Base-by-base conservation (phyloP, 179 eudicot genomes). In the Camellia oleifera region DNA sequence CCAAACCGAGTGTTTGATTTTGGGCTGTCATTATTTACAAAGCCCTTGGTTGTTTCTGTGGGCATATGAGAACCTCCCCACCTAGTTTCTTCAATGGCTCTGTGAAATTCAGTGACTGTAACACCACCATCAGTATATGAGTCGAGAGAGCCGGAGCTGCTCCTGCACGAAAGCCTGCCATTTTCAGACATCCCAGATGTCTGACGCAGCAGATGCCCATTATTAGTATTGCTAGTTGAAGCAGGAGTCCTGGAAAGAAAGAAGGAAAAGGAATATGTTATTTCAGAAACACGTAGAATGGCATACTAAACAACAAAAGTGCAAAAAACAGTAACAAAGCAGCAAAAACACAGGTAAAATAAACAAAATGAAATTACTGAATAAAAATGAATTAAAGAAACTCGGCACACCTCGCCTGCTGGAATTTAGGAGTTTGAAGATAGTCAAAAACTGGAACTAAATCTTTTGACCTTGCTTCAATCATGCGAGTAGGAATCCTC, bases 381-480 rank as follows among this genome's bases (percentile, higher is more conserved):
- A 32, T 32, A 32, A 32, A 32, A 32, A 32, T 1, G 5, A 44
- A 50, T 0, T 14, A 20, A 3, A 63, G 18, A 32, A 75, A 7
- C 15, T 53, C 13, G 50, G 12, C 86, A 68, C 54, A 92, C 95
- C 98, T 89, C 70, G 87, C 81, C 48, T 57, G 81, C 80, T 77
- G 90, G 74, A 79, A 82, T 74, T 85, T 91, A 52, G 93, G 88
- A 74, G 81, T 48, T 73, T 79, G 92, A 75, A 88, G 82, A 84
- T 90, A 69, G 77, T 91, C 90, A 79, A 84, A 82, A 79, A 91
- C 92, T 73, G 98, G 98, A 75, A 94, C 82, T 82, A 90, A 84
- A 81, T 87, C 77, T 81, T 85, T 91, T 76, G 93, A 84, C 83
- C 90, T 88, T 18, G 88, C 89, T 85, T 93, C 97, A 70, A 94